Base-by-base conservation (phyloP, 257 asterid species). In the Fraxinus americana region DNA sequence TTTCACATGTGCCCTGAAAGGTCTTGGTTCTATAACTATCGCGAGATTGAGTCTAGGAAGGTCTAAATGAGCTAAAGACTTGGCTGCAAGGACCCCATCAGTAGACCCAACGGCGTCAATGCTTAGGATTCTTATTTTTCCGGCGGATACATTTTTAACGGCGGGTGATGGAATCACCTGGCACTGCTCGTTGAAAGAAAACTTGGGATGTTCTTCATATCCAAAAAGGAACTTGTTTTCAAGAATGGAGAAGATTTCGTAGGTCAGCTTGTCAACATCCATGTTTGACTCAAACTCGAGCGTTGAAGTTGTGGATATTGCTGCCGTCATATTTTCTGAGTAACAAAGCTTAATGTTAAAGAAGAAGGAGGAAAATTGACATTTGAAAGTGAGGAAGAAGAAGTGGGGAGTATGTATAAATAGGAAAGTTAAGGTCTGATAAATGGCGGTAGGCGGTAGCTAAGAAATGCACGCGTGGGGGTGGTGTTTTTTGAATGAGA, bases 161-260 rank as follows among this genome's bases (percentile, higher is more conserved):
- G 57, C 57, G 70, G 82, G 45, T 29, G 75, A 5, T 0, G 41
- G 8, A 3, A 17, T 38, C 0, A 66, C 1, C 23, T 41, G 14
- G 14, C 2, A 14, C 12, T 41, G 48, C 48, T 41, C 10, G 4
- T 10, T 41, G 48, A 41, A 0, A 10, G 48, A 41, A 41, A n/a
- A 63, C 32, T 16, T 1, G 14, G 39, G 27, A 17, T 68, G 75
- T 3, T 82, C 72, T 17, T 81, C 50, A 76, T 69, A 78, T 10
- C 97, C 97, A 35, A 94, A 94, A 52, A 94, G 93, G 88, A 94
- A 93, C 17, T 94, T 92, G 87, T 89, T 94, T 67, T 94, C 98
- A 0, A 94, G 97, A 65, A 94, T 90, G 61, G 98, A 88, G 86
- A 94, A 94, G 30, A 94, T 94, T 76, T 94, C 90, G 75, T 82